Percentiles rank a stretch among this genome's conserved stretches.
Conservation (phyloP, 2,329 filamentous ascomycete species). For the Sporothrix euskadiensis region DNA sequence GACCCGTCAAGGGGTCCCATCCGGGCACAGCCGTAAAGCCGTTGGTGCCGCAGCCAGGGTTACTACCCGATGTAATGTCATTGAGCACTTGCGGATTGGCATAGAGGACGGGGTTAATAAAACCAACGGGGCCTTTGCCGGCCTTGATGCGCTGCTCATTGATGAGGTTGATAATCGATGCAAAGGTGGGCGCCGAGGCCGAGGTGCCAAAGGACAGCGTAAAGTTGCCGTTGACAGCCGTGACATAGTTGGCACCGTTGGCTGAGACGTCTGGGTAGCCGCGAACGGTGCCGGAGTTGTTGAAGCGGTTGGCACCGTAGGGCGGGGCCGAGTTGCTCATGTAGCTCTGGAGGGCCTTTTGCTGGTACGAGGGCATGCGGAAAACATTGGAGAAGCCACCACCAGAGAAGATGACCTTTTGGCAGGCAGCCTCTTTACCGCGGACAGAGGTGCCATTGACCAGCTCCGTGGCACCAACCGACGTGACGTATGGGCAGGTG, state of each 20-base stretch:
- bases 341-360: conserved; percentile 30
- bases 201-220: conserved; percentile 52
- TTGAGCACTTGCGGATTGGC: conserved; percentile 37
- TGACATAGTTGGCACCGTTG: conserved; percentile 23
- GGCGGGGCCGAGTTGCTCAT: conserved; percentile 43
- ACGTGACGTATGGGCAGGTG: conserved; percentile 52
- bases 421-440: conserved; percentile 48
- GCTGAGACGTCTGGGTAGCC: conserved; percentile 30
- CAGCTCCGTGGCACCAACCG: conserved; percentile 54
- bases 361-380: conserved; percentile 46
- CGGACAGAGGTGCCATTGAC: conserved; percentile 42
- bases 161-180: conserved; percentile 60
- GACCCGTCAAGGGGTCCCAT: conserved; percentile 36
- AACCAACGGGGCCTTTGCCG: conserved; percentile 46
- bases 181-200: conserved; percentile 55
- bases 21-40: conserved; percentile 37
- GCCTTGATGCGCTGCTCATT: conserved; percentile 61
- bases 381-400: conserved; percentile 53
- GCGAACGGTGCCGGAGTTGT: conserved; percentile 45
- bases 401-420: conserved; percentile 49
- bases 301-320: conserved; percentile 44
- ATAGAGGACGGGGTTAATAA: conserved; percentile 40
- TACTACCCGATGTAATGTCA: conserved; percentile 37
- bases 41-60: conserved; percentile 39
- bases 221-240: conserved; percentile 39